These are phyloP conservation scores for Sclerotinia trifoliorum DNA, from an alignment of 2,329 filamentous ascomycete species.

Conservation along the genomic window DNA sequence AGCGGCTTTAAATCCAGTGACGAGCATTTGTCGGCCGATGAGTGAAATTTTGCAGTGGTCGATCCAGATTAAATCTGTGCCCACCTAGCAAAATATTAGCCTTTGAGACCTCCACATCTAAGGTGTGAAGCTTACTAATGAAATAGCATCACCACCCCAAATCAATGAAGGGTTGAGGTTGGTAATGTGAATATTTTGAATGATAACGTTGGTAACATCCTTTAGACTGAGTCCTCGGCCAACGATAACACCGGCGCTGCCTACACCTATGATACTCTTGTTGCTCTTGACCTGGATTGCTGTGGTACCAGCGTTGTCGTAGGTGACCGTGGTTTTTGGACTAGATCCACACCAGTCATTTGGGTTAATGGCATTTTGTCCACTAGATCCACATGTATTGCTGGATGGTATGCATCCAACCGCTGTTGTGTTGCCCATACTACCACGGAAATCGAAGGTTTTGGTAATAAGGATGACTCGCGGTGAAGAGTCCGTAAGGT, in stretches of 20 bases:
- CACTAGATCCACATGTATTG: conserved; percentile 23
- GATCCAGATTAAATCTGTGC: conserved; percentile 41
- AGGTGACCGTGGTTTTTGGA: conserved; percentile 15
- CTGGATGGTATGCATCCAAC: conserved; percentile 19
- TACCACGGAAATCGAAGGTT: conserved; percentile 37
- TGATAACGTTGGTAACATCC: conserved; percentile 35
- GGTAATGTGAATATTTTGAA: conserved; percentile 35
- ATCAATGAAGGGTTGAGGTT: conserved; percentile 42
- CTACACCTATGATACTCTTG: conserved; percentile 36
- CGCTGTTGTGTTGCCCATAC: conserved; percentile 24
- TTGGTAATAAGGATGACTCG: conserved; percentile 59
- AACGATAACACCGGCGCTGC: conserved; percentile 29
- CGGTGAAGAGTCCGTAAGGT: conserved; percentile 53
- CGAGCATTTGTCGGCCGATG: conserved; percentile 44
- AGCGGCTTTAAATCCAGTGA: conserved; percentile 38
- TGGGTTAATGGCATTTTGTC: conserved; percentile 26
- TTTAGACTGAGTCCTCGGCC: conserved; percentile 34
- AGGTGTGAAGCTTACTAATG: conserved; percentile 26
- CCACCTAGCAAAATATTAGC: conserved; percentile 21
- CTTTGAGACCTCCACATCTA: background rate
- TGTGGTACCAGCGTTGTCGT: conserved; percentile 28
- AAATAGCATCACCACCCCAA: conserved; percentile 43
- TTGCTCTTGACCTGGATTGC: conserved; percentile 34
- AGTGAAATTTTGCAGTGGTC: conserved; percentile 40
- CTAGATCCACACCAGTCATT: conserved; percentile 24